Evolutionary conservation across 2,329 filamentous ascomycete species (phyloP), one percentile per base, ranked within the genome.

Genomic region (Cladophialophora yegresii): DNA sequence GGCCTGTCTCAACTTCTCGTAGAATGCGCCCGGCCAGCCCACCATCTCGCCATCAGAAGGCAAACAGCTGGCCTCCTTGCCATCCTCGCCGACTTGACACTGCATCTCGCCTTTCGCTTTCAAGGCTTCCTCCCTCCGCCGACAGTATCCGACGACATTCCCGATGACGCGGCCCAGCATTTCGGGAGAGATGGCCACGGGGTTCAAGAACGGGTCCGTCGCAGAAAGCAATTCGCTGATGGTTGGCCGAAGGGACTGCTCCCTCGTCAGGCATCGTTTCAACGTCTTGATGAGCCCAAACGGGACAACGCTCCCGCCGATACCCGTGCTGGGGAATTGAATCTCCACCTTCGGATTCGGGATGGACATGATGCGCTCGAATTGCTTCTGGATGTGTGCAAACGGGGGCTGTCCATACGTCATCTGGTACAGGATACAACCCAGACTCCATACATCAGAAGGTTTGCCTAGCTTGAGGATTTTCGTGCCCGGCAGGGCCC

Each of bases 381-480:
- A 91, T 73, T 89, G 91, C 77, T 93, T 95, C 64, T 86, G 82
- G 71, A 99, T 96, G 74, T 98, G 93, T 13, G 89, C 92, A 73
- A 99, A 99, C 0, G 95, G 95, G 3, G 92, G 90, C n/a, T 89
- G 84, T n/a, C 95, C 95, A 74, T 99, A 99, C 0, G 93, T 91
- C 90, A 99, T 96, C 75, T 98, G 93, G 79, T 96, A 99, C 13
- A 99, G 82, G 66, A 99, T 98, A 74, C 95, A 99, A 20, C 95
- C 95, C 13, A 99, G 79, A 75, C 90, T 93, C 95, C 95, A 99
- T 20, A 99, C 88, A 76, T 99, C 95, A 71, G 90, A 95, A 6
- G 95, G 91, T 74, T 98, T 98, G 65, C 95, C 96, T 6, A 99
- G 83, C 75, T 96, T 96, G 88, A 97, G 95, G 65, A 97, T 83